Evolutionary conservation across 176 grass and related monocot genomes (phyloP), one percentile per base, ranked within the genome.

Genomic region (Cenchrus fungigraminus): DNA sequence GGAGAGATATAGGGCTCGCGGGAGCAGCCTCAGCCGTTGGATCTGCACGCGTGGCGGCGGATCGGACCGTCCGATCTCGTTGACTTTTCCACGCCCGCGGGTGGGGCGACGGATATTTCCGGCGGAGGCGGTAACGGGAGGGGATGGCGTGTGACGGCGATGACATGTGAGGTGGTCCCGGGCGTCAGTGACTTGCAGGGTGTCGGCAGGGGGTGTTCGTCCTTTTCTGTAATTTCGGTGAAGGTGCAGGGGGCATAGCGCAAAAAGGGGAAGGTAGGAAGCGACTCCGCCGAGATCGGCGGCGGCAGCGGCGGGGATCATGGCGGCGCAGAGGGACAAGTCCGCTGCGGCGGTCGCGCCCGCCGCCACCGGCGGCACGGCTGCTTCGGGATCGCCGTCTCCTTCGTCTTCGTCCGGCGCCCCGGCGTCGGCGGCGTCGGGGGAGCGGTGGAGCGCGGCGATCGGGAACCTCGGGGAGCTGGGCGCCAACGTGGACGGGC

Each of bases 381-480:
- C 60, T 12, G 62, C 17, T 1, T 61, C 16, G 47, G 78, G 42
- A 0, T 22, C 46, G 0, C 25, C 75, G 2, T 65, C 50, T 0
- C 73, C 79, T 7, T 82, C 74, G 2, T 86, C 84, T 0, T 84
- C 92, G 43, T 53, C 64, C 12, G 62, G 65, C 46, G 32, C 55
- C 0, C n/a, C 15, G 3, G 59, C 28, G 47, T 34, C 32, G 77
- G 85, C 5, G 86, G 75, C 2, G 45, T 45, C 71, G 28, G 66
- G 88, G 0, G 91, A 98, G 61, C 90, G 89, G 82, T 95, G 95
- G 95, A 82, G 80, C 62, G 77, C 95, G 28, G 89, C 93, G 77
- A 86, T 93, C 85, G 87, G 84, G 28, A 98, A 95, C 89, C 88
- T 94, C 42, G 85, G 87, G 67, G 92, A 97, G 83, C 92, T 95